phyloP scores from a whole-genome alignment of 257 asterid genomes.

The Euphrasia confusa region DNA sequence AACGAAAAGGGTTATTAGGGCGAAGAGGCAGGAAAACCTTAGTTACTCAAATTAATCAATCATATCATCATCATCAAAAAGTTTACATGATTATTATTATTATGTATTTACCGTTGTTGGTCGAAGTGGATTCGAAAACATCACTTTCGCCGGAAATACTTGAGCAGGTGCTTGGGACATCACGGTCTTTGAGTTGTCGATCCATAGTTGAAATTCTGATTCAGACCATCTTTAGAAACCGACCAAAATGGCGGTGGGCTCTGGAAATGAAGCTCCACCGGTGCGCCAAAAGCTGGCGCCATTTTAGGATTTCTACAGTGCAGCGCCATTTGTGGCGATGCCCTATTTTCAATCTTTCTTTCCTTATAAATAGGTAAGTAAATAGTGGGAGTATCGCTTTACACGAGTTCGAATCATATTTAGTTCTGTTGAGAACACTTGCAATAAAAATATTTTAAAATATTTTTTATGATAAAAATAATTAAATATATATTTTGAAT shows the following conservation, averaged over 20 bases:
- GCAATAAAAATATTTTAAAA: too few relatives aligned
- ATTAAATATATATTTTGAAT: too few relatives aligned
- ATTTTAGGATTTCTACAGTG: neutral
- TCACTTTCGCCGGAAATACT: constrained; percentile 41
- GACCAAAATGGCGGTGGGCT: neutral
- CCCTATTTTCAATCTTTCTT: neutral
- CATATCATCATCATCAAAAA: neutral
- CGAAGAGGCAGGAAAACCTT: neutral
- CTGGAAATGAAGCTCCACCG: neutral
- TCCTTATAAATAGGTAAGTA: too few relatives aligned
- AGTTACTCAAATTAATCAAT: neutral
- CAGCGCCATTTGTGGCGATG: neutral
- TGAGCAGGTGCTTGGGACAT: constrained; percentile 34
- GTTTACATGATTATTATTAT: neutral
- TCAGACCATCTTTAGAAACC: neutral
- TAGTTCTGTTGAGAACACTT: too few relatives aligned
- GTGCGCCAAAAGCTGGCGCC: neutral
- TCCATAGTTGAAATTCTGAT: constrained; percentile 33
- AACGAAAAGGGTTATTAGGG: neutral
- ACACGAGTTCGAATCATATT: too few relatives aligned
- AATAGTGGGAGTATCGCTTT: too few relatives aligned
- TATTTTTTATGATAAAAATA: too few relatives aligned
- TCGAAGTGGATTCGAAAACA: constrained; percentile 54
- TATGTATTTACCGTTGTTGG: constrained; percentile 42
- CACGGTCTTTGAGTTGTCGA: constrained; percentile 33